Evolutionary conservation across 306 rosid species (phyloP), one percentile per base, ranked within the genome.

Genomic region (Nissolia schottii): DNA sequence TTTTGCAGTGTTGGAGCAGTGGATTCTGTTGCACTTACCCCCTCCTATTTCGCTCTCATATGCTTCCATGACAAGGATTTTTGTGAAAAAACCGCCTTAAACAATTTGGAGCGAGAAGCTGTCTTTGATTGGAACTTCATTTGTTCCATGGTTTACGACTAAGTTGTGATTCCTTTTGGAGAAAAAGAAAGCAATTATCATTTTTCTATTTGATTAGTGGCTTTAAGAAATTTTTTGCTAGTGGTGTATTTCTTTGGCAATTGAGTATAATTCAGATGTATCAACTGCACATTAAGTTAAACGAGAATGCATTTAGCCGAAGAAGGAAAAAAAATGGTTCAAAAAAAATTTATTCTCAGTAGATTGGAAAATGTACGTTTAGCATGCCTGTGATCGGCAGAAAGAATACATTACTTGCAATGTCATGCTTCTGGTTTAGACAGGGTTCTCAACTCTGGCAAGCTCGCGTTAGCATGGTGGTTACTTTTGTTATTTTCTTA

Each of bases 11-110:
- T 75, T 93, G 98, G 98, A 93, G 91, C 82, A 91, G 89, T 71
- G 98, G 98, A 64, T 87, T 89, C 82, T 93, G 98, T 85, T 93
- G 96, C 78, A 90, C 96, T 28, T 93, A 93, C 61, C 98, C 97
- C 18, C 92, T 93, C 48, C 55, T 93, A 40, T 90, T 89, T 73
- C 98, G 92, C 9, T 84, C 96, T 55, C 90, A 91, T 67, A 72
- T 78, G 63, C 82, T 81, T 75, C 86, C 96, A 13, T 86, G 78
- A 65, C 5, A 35, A 16, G 43, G 23, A 45, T 31, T 48, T 68
- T 35, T 62, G 18, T 1, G 15, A 60, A 35, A 37, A 31, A 4
- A 32, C 37, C 20, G 58, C 60, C 57, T 64, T 27, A 34, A 29
- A 63, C 68, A 19, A 57, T 63, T 34, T 64, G 69, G 58, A 24